A percentile compares a stretch with the other conserved stretches of the same genome.
Evolutionary conservation across 805 yeast genomes (phyloP).

Genomic region (Candida dendrica): DNA sequence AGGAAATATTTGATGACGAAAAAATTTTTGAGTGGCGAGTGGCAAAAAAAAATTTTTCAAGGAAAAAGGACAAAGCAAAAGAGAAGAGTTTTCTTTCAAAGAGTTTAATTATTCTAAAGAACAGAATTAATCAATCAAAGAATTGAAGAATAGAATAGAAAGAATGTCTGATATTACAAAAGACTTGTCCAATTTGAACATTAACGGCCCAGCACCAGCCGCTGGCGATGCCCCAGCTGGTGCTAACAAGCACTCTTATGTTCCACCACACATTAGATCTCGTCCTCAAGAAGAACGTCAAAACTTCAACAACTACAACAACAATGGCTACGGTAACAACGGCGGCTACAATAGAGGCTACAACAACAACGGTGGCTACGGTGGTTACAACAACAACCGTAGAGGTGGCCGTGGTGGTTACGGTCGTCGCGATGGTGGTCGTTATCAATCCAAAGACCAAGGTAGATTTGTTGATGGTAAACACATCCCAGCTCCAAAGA

Average conservation of each 20-base stretch:
- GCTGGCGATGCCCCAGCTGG: conserved; percentile 16
- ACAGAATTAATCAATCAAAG: background rate
- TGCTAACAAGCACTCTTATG: conserved; percentile 32
- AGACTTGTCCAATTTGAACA: conserved; percentile 49
- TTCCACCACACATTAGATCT: conserved; percentile 47
- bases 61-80: background rate
- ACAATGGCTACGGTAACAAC: conserved; percentile 4
- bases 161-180: conserved; percentile 53
- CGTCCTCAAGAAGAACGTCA: conserved; percentile 19
- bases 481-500: conserved; percentile 74
- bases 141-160: background rate
- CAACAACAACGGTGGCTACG: conserved; percentile 23
- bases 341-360: conserved; percentile 12
- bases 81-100: too few relatives aligned
- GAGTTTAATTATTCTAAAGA: background rate
- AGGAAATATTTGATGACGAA: background rate
- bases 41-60: background rate
- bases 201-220: conserved; percentile 26
- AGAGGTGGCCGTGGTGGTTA: conserved; percentile 27
- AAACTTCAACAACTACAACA: conserved; percentile 13
- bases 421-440: conserved; percentile 27
- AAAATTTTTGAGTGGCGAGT: too few relatives aligned
- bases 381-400: conserved; percentile 24
- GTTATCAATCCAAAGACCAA: conserved; percentile 41
- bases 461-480: conserved; percentile 86